phyloP scores from a whole-genome alignment of 148 eudicot genomes.

The Tetragonia tetragonoides region DNA sequence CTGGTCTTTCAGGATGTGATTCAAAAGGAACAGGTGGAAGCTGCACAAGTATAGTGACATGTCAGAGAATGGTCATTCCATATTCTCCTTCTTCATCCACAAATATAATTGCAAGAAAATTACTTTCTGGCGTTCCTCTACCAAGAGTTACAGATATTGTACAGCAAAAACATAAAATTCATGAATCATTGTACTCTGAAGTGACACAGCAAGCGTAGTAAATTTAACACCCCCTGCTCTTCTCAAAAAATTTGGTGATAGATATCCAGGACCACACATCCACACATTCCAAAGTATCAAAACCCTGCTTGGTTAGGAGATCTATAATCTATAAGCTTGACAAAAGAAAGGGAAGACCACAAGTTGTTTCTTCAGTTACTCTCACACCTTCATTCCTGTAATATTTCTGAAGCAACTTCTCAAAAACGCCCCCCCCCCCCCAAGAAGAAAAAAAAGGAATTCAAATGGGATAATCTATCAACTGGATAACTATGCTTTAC shows the following conservation, averaged over 20 bases:
- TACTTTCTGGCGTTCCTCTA: background rate
- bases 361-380: too few species aligned
- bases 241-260: background rate
- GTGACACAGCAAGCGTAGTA: background rate
- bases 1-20: conserved; percentile 85
- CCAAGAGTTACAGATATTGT: background rate
- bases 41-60: conserved; percentile 37
- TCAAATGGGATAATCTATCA: background rate
- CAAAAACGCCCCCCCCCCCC: background rate
- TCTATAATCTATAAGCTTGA: too few species aligned
- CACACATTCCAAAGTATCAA: background rate
- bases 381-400: background rate
- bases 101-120: background rate
- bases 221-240: background rate
- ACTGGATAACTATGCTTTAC: too few species aligned
- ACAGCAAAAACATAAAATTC: background rate
- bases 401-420: background rate
- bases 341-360: too few species aligned
- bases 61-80: conserved; percentile 7
- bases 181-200: background rate
- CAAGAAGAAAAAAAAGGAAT: background rate
- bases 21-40: conserved; percentile 57
- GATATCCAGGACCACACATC: background rate
- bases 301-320: background rate
- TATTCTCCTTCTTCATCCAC: background rate